Evolutionary conservation across 768 basidiomycete species (phyloP).

Genomic region (Agrocybe pediades): DNA sequence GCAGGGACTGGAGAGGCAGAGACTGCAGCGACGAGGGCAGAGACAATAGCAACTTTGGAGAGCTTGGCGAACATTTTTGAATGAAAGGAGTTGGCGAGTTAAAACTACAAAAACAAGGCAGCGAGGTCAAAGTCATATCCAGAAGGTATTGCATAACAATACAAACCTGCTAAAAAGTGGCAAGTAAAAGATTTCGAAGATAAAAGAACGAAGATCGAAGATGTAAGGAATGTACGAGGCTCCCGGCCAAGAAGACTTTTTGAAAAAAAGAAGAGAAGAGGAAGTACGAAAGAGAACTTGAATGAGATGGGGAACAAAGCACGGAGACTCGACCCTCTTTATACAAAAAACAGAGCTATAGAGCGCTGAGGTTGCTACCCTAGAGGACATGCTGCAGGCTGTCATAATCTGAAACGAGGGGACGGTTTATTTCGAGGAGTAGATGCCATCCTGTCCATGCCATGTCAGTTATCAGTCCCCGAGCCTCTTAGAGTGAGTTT

Average conservation of each 20-base stretch:
- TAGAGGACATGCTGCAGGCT: slow-evolving; percentile 2
- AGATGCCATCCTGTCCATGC: not conserved
- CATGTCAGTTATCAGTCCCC: slow-evolving; percentile 7
- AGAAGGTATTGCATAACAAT: not conserved
- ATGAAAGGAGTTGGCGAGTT: slow-evolving; percentile 16
- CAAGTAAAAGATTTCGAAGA: slow-evolving; percentile 21
- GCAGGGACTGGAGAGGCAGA: slow-evolving; percentile 28
- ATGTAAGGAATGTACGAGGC: slow-evolving; percentile 21
- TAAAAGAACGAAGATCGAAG: slow-evolving; percentile 19
- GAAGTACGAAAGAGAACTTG: slow-evolving; percentile 2
- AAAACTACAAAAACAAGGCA: slow-evolving; percentile 14
- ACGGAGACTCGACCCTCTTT: slow-evolving; percentile 2
- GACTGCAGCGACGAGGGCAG: slow-evolving; percentile 23
- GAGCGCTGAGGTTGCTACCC: slow-evolving; percentile 8
- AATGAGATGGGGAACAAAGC: slow-evolving; percentile 14
- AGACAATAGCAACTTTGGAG: slow-evolving; percentile 22
- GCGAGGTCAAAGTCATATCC: not conserved
- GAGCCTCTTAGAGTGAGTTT: too few species aligned
- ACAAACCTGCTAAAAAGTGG: slow-evolving; percentile 21
- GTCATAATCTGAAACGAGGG: slow-evolving; percentile 13
- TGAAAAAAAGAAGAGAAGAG: slow-evolving; percentile 26
- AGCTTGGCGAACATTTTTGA: slow-evolving; percentile 39
- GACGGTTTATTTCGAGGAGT: slow-evolving; percentile 1
- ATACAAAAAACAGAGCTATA: slow-evolving; percentile 2
- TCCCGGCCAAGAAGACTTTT: slow-evolving; percentile 20